phyloP scores from a whole-genome alignment of 495 filamentous ascomycete species.

The Penicillium bialowiezense region DNA sequence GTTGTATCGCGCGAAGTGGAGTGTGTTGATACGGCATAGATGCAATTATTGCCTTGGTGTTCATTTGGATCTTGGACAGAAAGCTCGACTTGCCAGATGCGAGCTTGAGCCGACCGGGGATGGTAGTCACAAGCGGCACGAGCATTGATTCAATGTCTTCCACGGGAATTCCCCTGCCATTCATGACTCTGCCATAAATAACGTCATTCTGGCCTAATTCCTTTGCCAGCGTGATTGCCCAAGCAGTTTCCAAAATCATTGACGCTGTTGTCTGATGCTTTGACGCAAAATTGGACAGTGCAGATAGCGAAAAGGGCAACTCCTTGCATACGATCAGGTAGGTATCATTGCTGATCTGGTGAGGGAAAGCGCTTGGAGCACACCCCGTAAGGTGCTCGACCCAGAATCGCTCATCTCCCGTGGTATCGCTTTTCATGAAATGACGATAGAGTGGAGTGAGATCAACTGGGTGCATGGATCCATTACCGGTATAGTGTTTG shows the following conservation, averaged over 20 bases:
- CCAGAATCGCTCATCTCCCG: too few relatives aligned
- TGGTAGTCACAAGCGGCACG: constrained; percentile 78
- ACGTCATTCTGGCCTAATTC: constrained; percentile 38
- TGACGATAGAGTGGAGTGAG: too few relatives aligned
- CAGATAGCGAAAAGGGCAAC: constrained; percentile 2
- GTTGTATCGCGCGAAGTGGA: constrained; percentile 23
- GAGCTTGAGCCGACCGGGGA: constrained; percentile 52
- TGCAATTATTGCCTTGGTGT: neutral
- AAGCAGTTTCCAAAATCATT: constrained; percentile 7
- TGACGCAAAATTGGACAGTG: constrained; percentile 5
- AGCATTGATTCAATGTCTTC: constrained; percentile 62
- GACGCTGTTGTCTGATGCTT: constrained; percentile 3
- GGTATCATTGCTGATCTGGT: too few relatives aligned
- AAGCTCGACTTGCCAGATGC: neutral
- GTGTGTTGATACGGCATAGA: constrained; percentile 16
- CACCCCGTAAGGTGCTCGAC: too few relatives aligned
- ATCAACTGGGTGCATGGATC: too few relatives aligned
- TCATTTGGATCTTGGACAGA: too few relatives aligned
- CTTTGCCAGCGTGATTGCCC: constrained; percentile 7
- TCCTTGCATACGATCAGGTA: too few relatives aligned
- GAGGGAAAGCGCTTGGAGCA: too few relatives aligned
- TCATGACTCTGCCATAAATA: constrained; percentile 25
- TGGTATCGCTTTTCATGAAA: too few relatives aligned
- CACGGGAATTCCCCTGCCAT: constrained; percentile 26
- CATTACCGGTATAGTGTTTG: constrained; percentile 7